A percentile compares a stretch with the other conserved stretches of the same genome.
Conservation (phyloP, 139 green algal species). For the Chlamydomonas incerta region DNA sequence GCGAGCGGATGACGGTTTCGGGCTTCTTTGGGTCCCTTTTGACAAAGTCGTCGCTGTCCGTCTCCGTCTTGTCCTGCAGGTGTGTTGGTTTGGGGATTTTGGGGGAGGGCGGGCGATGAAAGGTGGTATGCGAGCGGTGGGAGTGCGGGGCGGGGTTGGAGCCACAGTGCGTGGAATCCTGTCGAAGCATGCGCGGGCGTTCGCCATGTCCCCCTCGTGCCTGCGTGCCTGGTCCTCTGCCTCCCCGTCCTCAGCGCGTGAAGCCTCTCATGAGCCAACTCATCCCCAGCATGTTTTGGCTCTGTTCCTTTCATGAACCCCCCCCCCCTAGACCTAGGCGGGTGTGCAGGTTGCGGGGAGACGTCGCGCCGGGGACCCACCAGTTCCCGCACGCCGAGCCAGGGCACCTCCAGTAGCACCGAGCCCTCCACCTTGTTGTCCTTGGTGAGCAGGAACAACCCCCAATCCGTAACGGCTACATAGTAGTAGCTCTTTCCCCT, state of each 20-base stretch:
- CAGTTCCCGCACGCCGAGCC: conserved; percentile 38
- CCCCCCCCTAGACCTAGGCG: too few relatives aligned
- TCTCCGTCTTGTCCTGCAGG: conserved; percentile 19
- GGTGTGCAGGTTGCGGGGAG: too few relatives aligned
- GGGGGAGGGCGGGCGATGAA: not conserved
- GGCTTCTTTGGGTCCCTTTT: conserved; percentile 34
- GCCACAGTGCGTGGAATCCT: too few relatives aligned
- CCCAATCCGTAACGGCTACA: conserved; percentile 42
- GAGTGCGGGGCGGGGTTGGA: too few relatives aligned
- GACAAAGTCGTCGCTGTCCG: conserved; percentile 35
- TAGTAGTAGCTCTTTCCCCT: conserved; percentile 35
- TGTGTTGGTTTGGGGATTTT: not conserved
- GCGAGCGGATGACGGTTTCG: conserved; percentile 5
- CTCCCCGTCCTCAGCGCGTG: too few relatives aligned
- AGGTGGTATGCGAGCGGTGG: too few relatives aligned
- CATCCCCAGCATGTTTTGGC: too few relatives aligned
- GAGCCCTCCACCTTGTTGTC: conserved; percentile 26
- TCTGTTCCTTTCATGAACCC: too few relatives aligned
- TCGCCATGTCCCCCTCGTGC: too few relatives aligned
- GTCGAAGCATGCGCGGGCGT: too few relatives aligned
- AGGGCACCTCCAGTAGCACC: conserved; percentile 45
- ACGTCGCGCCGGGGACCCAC: not conserved
- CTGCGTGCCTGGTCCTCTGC: too few relatives aligned
- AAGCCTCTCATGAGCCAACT: too few relatives aligned
- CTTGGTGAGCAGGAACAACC: conserved; percentile 21